Conservation (phyloP, 2,329 filamentous ascomycete species). For the Penicillium sp. region DNA sequence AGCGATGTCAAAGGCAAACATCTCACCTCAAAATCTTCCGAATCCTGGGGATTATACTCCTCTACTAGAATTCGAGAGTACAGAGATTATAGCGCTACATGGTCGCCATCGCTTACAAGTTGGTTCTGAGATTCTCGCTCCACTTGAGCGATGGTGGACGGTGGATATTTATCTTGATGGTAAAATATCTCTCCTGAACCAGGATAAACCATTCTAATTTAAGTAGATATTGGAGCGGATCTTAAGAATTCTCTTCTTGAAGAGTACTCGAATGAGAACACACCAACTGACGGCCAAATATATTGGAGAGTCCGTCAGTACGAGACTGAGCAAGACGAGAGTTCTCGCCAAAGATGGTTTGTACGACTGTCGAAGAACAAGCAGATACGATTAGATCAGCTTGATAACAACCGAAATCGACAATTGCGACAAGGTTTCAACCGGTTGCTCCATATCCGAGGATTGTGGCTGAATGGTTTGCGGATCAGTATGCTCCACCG, state of each 20-base stretch:
- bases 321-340: constrained; percentile 14
- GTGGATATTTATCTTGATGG: constrained; percentile 35
- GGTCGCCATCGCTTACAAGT: constrained; percentile 24
- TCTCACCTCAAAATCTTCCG: constrained; percentile 6
- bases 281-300: constrained; percentile 23
- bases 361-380: constrained; percentile 21
- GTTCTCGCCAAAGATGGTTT: constrained; percentile 18
- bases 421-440: no score
- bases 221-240: constrained; percentile 20
- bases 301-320: constrained; percentile 27
- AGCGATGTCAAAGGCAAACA: constrained; percentile 5
- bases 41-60: constrained; percentile 2
- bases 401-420: constrained; percentile 13
- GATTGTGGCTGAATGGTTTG: no score
- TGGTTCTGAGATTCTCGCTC: constrained; percentile 19
- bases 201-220: not conserved
- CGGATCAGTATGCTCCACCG: no score
- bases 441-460: no score
- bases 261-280: constrained; percentile 24
- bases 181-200: not conserved
- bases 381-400: constrained; percentile 13
- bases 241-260: constrained; percentile 15
- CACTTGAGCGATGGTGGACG: constrained; percentile 27
- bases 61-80: constrained; percentile 9
- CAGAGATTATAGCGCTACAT: constrained; percentile 25